Base-by-base conservation (phyloP, 805 yeast species). In the Lipomyces sp. region DNA sequence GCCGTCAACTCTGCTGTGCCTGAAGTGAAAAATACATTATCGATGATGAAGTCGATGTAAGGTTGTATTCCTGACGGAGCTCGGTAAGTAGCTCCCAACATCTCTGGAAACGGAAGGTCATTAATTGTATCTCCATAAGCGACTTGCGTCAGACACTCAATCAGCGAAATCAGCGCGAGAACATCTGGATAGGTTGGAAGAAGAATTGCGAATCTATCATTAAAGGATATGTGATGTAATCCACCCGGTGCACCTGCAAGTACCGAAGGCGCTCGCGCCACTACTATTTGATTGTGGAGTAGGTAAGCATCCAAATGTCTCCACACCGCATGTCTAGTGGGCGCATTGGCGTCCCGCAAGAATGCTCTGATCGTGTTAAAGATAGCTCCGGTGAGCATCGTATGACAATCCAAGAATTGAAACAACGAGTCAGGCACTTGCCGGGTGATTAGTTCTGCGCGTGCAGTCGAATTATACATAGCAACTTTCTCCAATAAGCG, bases 41-140 rank as follows among this genome's bases (percentile, higher is more conserved):
- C 78, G n/a, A 90, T 73, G 13, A 92, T 75, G 72, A 85, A 92
- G 62, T 91, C 94, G 62, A 90, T 75, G 72, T 93, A 94, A 2
- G 95, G 92, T 85, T 92, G 86, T 4, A 92, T 77, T 1, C 97
- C 97, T 2, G 59, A 53, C 18, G 81, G 82, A 39, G 80, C 84
- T 72, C 96, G 82, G 69, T 86, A 84, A 0, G 81, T 80, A 2
- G 75, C 75, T 0, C 97, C 97, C 34, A 92, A 75, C 61, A 83
- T 85, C 5, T 79, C 72, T 0, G 97, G 97, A 72, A 82, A 89
- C 11, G 86, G 81, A 13, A 87, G 73, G 45, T 80, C 80, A 15
- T 84, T 60, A 24, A 66, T 59, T 30, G 62, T 45, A 34, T 48
- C 65, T 32, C 55, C 66, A 15, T 37, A 34, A 29, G 63, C 50